These are phyloP conservation scores for Lizanozyma gosingica DNA, from an alignment of 1,139 yeast species.

Conservation along the genomic window DNA sequence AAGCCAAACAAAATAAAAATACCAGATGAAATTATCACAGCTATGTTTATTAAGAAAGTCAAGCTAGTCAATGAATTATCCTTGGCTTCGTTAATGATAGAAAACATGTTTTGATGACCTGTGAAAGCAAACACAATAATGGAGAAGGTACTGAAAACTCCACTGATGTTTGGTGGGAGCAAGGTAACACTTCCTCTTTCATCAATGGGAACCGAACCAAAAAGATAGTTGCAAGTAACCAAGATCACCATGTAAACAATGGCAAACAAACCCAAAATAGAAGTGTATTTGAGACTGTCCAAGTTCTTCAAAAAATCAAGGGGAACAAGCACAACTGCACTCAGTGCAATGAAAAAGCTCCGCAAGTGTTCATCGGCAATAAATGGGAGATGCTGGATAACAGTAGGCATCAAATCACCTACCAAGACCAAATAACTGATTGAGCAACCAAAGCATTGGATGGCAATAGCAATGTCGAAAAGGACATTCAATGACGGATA, in stretches of 20 bases:
- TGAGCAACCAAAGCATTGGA: conserved; percentile 88
- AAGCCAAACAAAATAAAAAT: conserved; percentile 67
- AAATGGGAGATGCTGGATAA: conserved; percentile 25
- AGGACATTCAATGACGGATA: conserved; percentile 77
- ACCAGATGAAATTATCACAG: conserved; percentile 50
- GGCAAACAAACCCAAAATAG: conserved; percentile 73
- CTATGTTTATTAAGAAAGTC: conserved; percentile 41
- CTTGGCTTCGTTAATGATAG: conserved; percentile 74
- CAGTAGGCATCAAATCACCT: conserved; percentile 81
- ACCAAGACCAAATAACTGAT: conserved; percentile 80
- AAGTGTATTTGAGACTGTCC: conserved; percentile 81
- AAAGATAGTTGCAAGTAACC: conserved; percentile 55
- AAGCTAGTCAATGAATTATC: conserved; percentile 46
- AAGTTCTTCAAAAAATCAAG: conserved; percentile 63
- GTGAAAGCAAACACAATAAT: conserved; percentile 91
- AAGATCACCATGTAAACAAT: conserved; percentile 72
- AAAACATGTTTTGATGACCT: conserved; percentile 90
- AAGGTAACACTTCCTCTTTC: not conserved
- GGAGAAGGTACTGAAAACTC: conserved; percentile 75
- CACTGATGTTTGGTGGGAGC: conserved; percentile 26
- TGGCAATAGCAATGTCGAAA: conserved; percentile 80
- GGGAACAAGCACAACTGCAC: conserved; percentile 62
- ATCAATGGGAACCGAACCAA: conserved; percentile 14
- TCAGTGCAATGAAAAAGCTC: conserved; percentile 58
- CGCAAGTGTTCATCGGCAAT: conserved; percentile 20